These are phyloP conservation scores for Globisporangium cederbergense DNA, from an alignment of 352 stramenopile genomes.

Conservation along the genomic window DNA sequence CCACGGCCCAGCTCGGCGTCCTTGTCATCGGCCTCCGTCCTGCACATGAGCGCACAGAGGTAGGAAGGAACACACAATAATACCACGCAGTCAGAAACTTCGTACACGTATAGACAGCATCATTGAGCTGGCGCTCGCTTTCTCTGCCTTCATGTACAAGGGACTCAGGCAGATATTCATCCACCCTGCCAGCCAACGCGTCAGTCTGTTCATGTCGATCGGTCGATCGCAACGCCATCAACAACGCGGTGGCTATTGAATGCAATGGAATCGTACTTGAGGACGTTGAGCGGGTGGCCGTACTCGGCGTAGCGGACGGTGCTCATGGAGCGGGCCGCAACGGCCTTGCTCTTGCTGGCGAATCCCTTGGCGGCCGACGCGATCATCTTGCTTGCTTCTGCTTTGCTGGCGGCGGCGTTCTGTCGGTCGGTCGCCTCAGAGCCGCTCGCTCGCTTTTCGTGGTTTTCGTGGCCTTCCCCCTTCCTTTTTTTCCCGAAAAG, in stretches of 20 bases:
- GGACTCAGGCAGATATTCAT: not conserved
- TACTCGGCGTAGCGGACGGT: conserved; percentile 74
- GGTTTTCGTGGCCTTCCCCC: not conserved
- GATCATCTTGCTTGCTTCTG: conserved; percentile 28
- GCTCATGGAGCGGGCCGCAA: conserved; percentile 55
- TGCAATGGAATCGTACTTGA: conserved; percentile 33
- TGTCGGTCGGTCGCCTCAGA: not conserved
- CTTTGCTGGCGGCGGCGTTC: not conserved
- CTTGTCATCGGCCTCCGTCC: conserved; percentile 65
- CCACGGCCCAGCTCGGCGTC: conserved; percentile 37
- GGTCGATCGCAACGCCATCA: not conserved
- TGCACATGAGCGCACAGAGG: conserved; percentile 14
- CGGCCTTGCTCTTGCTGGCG: conserved; percentile 27
- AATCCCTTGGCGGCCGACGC: conserved; percentile 57
- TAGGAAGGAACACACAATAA: too few relatives aligned
- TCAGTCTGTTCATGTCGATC: not conserved
- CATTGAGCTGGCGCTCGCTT: too few relatives aligned
- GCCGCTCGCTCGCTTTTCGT: not conserved
- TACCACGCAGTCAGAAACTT: too few relatives aligned
- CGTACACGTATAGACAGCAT: too few relatives aligned
- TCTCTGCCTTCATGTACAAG: too few relatives aligned
- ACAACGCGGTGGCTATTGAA: not conserved
- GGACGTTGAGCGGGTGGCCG: conserved; percentile 61
- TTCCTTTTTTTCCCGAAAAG: not conserved
- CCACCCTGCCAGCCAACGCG: too few relatives aligned